phyloP scores from a whole-genome alignment of 2,329 filamentous ascomycete genomes.

The Pyrenophora teres region DNA sequence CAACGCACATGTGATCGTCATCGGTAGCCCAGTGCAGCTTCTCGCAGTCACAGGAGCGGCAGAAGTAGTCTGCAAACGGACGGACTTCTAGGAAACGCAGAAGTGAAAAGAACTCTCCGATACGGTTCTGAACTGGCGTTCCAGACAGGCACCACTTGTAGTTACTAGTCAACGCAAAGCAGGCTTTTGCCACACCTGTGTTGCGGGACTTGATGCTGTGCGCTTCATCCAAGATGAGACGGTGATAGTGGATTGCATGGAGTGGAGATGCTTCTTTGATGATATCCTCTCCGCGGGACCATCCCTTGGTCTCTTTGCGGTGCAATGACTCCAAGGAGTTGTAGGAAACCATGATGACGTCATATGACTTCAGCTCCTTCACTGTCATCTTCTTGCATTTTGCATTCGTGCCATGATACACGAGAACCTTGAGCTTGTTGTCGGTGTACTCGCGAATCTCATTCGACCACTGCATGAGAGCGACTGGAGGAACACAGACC shows the following conservation, averaged over 20 bases:
- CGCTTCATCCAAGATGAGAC: conserved; percentile 91
- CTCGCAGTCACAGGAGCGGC: conserved; percentile 82
- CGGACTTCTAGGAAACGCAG: conserved; percentile 87
- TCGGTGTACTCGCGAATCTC: conserved; percentile 72
- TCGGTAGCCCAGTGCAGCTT: conserved; percentile 83
- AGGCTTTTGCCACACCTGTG: conserved; percentile 91
- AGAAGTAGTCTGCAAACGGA: conserved; percentile 93
- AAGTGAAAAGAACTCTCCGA: conserved; percentile 95
- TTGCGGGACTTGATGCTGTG: conserved; percentile 92
- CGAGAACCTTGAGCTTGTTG: conserved; percentile 84
- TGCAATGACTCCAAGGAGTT: conserved; percentile 88
- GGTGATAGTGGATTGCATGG: conserved; percentile 85
- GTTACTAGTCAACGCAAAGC: conserved; percentile 83
- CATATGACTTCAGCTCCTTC: conserved; percentile 77
- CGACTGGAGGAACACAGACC: conserved; percentile 89
- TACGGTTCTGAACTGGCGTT: conserved; percentile 94
- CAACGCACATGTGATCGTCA: conserved; percentile 69
- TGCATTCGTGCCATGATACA: conserved; percentile 85
- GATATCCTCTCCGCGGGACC: conserved; percentile 76
- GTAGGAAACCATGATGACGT: conserved; percentile 98
- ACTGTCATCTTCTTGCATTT: conserved; percentile 78
- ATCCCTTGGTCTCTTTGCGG: conserved; percentile 90
- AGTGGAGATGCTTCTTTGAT: conserved; percentile 78
- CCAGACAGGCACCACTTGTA: conserved; percentile 97
- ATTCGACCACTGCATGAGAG: conserved; percentile 87